phyloP scores from a whole-genome alignment of 306 rosid genomes.

The Corylus heterophylla region DNA sequence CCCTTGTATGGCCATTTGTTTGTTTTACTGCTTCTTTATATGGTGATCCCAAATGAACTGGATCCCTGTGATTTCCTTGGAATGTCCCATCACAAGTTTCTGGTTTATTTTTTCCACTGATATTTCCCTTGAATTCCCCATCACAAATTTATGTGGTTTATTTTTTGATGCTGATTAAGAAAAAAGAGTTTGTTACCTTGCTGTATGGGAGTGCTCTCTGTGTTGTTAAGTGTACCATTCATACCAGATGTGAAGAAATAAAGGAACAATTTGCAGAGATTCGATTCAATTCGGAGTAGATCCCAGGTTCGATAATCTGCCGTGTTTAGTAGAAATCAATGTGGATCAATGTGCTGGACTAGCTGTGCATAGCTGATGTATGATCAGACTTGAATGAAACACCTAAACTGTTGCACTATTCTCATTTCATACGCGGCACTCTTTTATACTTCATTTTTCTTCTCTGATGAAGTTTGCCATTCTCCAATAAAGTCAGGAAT shows the following conservation, averaged over 20 bases:
- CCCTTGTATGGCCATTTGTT: no score
- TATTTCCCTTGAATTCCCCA: background rate
- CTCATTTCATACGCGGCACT: background rate
- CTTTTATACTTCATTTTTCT: no score
- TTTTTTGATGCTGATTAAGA: background rate
- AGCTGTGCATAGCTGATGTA: background rate
- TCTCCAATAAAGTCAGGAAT: no score
- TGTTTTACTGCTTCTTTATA: background rate
- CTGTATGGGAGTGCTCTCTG: background rate
- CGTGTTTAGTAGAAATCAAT: background rate
- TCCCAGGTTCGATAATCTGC: background rate
- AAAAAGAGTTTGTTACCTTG: background rate
- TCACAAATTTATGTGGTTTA: background rate
- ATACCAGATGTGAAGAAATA: background rate
- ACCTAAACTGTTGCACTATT: background rate
- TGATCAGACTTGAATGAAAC: background rate
- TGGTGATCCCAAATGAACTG: conserved; percentile 3
- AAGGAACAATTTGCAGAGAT: background rate
- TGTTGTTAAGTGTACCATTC: background rate
- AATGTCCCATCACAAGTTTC: background rate
- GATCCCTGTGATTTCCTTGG: background rate
- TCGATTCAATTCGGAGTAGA: background rate
- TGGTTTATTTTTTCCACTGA: background rate
- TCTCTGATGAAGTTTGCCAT: background rate
- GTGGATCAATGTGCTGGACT: background rate